Evolutionary conservation across 73 alveolate genomes (phyloP), one percentile per base, ranked within the genome.

Genomic region (Symbiodinium natans): DNA sequence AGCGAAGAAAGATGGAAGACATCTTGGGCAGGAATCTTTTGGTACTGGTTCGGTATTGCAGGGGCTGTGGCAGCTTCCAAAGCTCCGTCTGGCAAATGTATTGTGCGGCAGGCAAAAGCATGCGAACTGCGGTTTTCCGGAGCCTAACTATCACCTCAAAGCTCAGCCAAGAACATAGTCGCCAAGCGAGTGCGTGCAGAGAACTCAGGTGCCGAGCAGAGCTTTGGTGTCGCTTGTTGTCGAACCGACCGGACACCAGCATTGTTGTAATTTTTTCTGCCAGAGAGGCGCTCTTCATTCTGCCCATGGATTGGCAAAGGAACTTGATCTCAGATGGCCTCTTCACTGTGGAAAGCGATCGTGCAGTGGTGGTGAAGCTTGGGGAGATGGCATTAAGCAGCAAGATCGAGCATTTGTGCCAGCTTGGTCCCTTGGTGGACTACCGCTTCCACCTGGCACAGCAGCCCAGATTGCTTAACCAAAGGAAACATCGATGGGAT

Each of bases 321-420:
- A 82, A 63, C 46, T 38, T 87, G 84, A 59, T 87, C 74, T 36
- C 94, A 29, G 85, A 87, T 52, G 94, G 94, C 85, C 25, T 54
- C 86, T 87, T 87, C 85, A 87, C 94, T 1, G 94, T 87, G 19
- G 94, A 87, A 59, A 59, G 86, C 43, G 94, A 87, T 63, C 94
- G 94, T 5, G 59, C 56, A 21, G 85, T 56, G 31, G 94, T 87
- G 94, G 84, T 63, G 73, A 87, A 87, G 39, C 84, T 87, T 5
- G 94, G 94, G 31, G 94, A 87, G 46, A 38, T 38, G 94, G 94
- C 94, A 5, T 52, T 87, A 21, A 59, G 34, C 10, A 63, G 94
- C 85, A 87, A 87, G 85, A 59, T 87, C 21, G 42, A 56, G 21
- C 59, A 63, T 36, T 59, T 87, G 41, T 42, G 33, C 29, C 43